Conservation (phyloP, 352 stramenopile genomes). For the Globisporangium yorkense region DNA sequence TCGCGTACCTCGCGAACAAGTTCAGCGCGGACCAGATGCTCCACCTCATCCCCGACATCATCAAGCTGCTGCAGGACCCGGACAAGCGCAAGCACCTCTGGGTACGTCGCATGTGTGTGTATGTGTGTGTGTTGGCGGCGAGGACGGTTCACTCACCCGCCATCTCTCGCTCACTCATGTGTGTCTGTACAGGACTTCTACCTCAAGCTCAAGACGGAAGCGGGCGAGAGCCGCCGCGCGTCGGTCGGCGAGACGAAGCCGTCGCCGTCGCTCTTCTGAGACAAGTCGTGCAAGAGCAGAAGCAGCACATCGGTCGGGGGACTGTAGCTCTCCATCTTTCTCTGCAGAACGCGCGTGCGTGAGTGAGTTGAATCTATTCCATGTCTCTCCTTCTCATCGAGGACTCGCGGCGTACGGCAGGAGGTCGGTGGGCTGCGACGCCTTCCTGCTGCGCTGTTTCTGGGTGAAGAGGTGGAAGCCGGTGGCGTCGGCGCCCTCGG, state of each 20-base stretch:
- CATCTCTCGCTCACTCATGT: constrained; percentile 9
- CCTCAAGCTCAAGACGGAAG: constrained; percentile 63
- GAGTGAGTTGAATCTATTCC: not conserved
- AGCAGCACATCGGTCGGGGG: not conserved
- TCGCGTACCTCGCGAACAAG: constrained; percentile 55
- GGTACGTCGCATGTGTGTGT: constrained; percentile 29
- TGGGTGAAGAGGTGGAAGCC: constrained; percentile 8
- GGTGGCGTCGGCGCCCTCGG: not conserved
- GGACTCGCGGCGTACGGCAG: constrained; percentile 8
- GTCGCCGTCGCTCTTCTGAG: constrained; percentile 71
- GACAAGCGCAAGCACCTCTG: constrained; percentile 82
- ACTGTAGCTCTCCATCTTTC: not conserved
- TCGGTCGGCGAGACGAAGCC: constrained; percentile 20
- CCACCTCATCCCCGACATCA: constrained; percentile 72
- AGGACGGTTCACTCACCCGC: not conserved
- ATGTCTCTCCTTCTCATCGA: not conserved
- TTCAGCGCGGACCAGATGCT: constrained; percentile 70
- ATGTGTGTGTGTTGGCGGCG: not conserved
- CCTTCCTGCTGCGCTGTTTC: constrained; percentile 1
- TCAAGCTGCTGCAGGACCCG: constrained; percentile 78
- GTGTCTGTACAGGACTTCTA: constrained; percentile 49
- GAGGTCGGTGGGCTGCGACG: not conserved
- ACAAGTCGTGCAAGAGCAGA: not conserved
- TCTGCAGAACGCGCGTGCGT: not conserved
- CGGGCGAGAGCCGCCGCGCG: constrained; percentile 14